Evolutionary conservation across 495 filamentous ascomycete genomes (phyloP).

Genomic region (Poronia punctata): DNA sequence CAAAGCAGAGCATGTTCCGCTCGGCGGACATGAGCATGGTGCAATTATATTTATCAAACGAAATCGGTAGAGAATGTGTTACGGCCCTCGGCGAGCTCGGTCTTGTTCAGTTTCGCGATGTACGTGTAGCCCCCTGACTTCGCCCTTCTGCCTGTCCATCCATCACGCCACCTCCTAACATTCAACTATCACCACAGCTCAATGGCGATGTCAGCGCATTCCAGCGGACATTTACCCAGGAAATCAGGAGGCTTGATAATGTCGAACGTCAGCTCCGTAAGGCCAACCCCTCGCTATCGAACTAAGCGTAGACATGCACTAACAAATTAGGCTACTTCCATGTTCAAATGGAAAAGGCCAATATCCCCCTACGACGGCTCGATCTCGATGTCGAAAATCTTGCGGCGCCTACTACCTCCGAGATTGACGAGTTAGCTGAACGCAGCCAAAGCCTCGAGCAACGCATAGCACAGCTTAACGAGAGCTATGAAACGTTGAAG

Average conservation of each 20-base stretch:
- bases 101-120: conserved; percentile 93
- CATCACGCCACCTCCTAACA: conserved; percentile 16
- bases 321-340: conserved; percentile 71
- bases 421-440: conserved; percentile 92
- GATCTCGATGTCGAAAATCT: conserved; percentile 80
- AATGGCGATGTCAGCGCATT: conserved; percentile 91
- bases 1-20: conserved; percentile 92
- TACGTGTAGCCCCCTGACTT: conserved; percentile 39
- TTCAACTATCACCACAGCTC: conserved; percentile 56
- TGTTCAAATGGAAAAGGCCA: conserved; percentile 86
- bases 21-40: conserved; percentile 99
- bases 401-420: conserved; percentile 77
- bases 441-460: conserved; percentile 88
- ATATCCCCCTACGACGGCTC: conserved; percentile 73
- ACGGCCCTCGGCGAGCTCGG: conserved; percentile 94
- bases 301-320: conserved; percentile 3
- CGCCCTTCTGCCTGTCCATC: conserved; percentile 1
- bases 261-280: conserved; percentile 93
- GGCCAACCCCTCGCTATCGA: conserved; percentile 19
- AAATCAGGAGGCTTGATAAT: conserved; percentile 95
- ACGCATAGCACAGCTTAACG: conserved; percentile 82
- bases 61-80: conserved; percentile 96
- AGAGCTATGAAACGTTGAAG: conserved; percentile 97
- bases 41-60: conserved; percentile 97
- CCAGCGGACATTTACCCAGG: conserved; percentile 93